Conservation (phyloP, 2,329 filamentous ascomycete species). For the Penicillium sp. region DNA sequence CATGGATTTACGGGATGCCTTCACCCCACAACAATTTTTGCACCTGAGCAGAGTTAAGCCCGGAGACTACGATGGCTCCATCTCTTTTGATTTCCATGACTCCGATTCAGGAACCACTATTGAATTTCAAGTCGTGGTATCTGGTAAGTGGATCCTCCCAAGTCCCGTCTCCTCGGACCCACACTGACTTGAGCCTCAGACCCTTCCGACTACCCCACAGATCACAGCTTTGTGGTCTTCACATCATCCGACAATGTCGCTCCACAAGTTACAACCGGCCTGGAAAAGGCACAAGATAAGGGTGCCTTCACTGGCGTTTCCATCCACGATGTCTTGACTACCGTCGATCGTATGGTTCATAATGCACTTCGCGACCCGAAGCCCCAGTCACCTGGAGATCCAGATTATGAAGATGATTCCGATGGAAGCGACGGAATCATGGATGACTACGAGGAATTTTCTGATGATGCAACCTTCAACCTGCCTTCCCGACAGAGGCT, state of each 20-base stretch:
- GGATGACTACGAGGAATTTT: constrained; percentile 35
- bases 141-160: constrained; percentile 32
- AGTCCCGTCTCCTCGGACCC: neutral
- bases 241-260: constrained; percentile 42
- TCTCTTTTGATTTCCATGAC: constrained; percentile 60
- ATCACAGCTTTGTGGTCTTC: constrained; percentile 53
- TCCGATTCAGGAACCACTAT: constrained; percentile 21
- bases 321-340: constrained; percentile 51
- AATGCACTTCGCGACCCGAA: constrained; percentile 18
- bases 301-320: constrained; percentile 38
- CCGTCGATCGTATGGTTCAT: constrained; percentile 44
- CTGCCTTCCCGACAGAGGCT: neutral
- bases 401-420: constrained; percentile 11
- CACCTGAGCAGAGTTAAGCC: constrained; percentile 57
- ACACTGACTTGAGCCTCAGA: constrained; percentile 40
- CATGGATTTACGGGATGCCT: constrained; percentile 54
- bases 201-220: constrained; percentile 59
- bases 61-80: constrained; percentile 71
- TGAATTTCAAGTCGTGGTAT: constrained; percentile 40
- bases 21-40: constrained; percentile 38
- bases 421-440: constrained; percentile 13
- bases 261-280: constrained; percentile 27
- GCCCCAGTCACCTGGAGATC: neutral
- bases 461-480: constrained; percentile 22
- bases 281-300: constrained; percentile 44